These are phyloP conservation scores for Penicillium ucsense DNA, from an alignment of 495 filamentous ascomycete species.

Conservation along the genomic window DNA sequence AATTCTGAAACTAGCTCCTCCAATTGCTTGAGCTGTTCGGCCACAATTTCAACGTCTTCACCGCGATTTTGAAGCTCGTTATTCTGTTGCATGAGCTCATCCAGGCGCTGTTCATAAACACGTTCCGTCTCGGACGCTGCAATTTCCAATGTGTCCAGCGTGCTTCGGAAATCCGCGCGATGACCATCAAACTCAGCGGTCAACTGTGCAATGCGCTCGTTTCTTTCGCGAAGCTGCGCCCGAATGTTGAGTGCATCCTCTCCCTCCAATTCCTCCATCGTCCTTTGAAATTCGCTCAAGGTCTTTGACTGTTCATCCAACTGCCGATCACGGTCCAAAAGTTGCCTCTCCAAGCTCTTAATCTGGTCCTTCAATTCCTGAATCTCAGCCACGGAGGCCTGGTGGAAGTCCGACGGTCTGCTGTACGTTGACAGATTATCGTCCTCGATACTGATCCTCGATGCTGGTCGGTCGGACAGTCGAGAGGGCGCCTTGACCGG, in stretches of 20 bases:
- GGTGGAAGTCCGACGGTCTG: constrained; percentile 35
- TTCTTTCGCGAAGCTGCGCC: constrained; percentile 79
- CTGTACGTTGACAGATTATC: constrained; percentile 21
- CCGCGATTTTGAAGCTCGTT: constrained; percentile 70
- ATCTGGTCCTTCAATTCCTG: constrained; percentile 53
- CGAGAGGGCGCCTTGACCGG: constrained; percentile 37
- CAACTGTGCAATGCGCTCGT: constrained; percentile 87
- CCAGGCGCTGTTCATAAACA: constrained; percentile 89
- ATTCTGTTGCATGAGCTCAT: constrained; percentile 80
- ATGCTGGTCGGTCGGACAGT: constrained; percentile 33
- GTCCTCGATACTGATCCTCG: constrained; percentile 32
- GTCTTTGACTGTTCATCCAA: constrained; percentile 75
- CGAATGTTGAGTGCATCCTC: constrained; percentile 71
- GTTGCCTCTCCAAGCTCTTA: constrained; percentile 50
- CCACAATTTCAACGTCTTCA: constrained; percentile 86
- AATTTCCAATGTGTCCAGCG: constrained; percentile 91
- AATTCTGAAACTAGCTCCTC: constrained; percentile 94
- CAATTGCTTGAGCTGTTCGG: constrained; percentile 81
- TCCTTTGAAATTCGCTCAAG: constrained; percentile 51
- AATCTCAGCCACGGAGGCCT: constrained; percentile 37
- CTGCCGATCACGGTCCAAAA: constrained; percentile 78
- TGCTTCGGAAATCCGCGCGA: constrained; percentile 90
- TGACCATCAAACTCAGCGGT: constrained; percentile 94
- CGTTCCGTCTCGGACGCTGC: constrained; percentile 94
- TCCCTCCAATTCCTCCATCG: constrained; percentile 57